Percentiles rank a stretch among this genome's conserved stretches.
phyloP scores from a whole-genome alignment of 2,329 filamentous ascomycete genomes.

The Achaetomium macrosporum region DNA sequence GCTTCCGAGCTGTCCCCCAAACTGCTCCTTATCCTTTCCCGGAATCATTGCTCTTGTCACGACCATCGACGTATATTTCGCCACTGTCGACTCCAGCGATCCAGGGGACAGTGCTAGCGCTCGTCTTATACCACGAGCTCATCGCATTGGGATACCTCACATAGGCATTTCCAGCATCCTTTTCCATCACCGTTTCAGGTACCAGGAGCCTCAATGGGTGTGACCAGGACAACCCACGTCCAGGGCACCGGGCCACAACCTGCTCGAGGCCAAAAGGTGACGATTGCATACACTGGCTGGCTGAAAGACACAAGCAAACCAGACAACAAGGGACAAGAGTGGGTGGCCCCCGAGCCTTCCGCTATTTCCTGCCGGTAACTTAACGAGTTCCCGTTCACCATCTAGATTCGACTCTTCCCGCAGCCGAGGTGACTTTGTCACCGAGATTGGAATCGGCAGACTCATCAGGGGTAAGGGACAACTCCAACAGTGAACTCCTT shows the following conservation, averaged over 20 bases:
- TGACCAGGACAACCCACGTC: constrained; percentile 59
- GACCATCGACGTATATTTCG: neutral
- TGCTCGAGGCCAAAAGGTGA: constrained; percentile 62
- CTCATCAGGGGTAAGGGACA: constrained; percentile 71
- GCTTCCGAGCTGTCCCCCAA: too few relatives aligned
- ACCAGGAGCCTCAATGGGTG: constrained; percentile 59
- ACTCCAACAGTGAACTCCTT: neutral
- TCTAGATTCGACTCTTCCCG: constrained; percentile 83
- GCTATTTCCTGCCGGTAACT: constrained; percentile 19
- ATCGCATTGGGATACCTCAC: neutral
- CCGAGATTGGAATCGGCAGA: constrained; percentile 71
- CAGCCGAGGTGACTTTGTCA: constrained; percentile 69
- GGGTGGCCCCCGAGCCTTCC: constrained; percentile 8
- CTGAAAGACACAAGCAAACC: constrained; percentile 61
- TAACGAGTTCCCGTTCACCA: constrained; percentile 2
- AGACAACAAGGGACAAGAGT: constrained; percentile 67
- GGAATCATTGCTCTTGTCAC: neutral
- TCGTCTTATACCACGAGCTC: neutral
- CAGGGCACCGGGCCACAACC: constrained; percentile 61
- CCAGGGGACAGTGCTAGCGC: neutral
- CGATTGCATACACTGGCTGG: constrained; percentile 88
- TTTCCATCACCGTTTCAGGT: too few relatives aligned
- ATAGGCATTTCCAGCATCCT: neutral
- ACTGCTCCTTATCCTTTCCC: neutral
- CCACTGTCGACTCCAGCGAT: neutral